A percentile compares a stretch with the other conserved stretches of the same genome.
Evolutionary conservation across 2,329 filamentous ascomycete genomes (phyloP).

Genomic region (Alternaria incomplexa): DNA sequence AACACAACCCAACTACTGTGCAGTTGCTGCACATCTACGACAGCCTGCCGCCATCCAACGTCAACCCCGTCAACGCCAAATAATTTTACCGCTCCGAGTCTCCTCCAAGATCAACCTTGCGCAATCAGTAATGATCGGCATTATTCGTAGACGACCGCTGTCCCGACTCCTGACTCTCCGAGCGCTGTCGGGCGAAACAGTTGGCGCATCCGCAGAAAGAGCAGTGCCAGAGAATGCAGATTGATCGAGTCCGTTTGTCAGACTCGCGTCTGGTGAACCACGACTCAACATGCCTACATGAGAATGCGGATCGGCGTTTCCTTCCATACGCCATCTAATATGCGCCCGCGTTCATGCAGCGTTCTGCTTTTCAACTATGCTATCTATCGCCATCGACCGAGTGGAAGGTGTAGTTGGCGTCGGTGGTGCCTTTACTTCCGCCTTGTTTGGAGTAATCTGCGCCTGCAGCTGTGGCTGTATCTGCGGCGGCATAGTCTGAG

Average conservation of each 20-base stretch:
- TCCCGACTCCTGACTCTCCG: neutral
- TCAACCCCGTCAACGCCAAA: slow-evolving; percentile 21
- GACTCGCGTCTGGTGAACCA: slow-evolving; percentile 7
- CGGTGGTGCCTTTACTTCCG: slow-evolving; percentile 42
- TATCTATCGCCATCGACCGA: slow-evolving; percentile 48
- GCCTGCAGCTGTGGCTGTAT: slow-evolving; percentile 13
- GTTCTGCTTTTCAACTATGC: slow-evolving; percentile 48
- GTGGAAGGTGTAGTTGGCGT: slow-evolving; percentile 47
- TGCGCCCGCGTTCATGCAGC: slow-evolving; percentile 30
- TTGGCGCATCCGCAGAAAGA: neutral
- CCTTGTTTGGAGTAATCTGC: slow-evolving; percentile 22
- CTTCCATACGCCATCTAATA: neutral
- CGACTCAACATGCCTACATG: neutral
- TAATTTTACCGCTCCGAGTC: slow-evolving; percentile 9
- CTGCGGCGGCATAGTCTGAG: slow-evolving; percentile 12
- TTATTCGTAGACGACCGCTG: neutral
- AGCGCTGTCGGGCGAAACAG: slow-evolving; percentile 3
- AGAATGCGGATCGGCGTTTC: neutral
- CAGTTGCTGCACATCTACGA: neutral
- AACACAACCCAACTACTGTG: neutral
- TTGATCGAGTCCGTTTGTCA: slow-evolving; percentile 2
- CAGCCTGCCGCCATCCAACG: neutral
- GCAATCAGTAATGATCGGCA: neutral
- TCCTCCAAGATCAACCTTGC: neutral
- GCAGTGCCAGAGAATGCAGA: neutral